These are phyloP conservation scores for Penicillium occitanis DNA, from an alignment of 2,329 filamentous ascomycete species.

Conservation along the genomic window DNA sequence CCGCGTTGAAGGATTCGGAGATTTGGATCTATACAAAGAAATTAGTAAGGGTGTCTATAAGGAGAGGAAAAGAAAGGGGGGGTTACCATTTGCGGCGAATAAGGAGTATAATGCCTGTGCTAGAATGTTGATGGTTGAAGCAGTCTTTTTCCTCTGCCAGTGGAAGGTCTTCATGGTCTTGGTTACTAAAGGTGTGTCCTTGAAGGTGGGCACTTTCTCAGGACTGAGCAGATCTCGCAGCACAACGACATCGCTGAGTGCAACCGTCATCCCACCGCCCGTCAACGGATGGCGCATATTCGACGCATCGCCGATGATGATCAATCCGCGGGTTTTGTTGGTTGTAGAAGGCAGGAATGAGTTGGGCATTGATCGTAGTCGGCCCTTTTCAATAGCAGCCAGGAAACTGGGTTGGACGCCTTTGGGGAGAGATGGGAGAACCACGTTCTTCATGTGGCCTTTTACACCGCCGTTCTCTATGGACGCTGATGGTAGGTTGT, in stretches of 20 bases:
- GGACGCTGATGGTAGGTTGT: constrained; percentile 70
- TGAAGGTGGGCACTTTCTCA: constrained; percentile 65
- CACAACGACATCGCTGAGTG: constrained; percentile 85
- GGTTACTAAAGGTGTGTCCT: constrained; percentile 65
- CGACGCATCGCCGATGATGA: constrained; percentile 88
- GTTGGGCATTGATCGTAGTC: constrained; percentile 91
- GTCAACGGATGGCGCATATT: constrained; percentile 99
- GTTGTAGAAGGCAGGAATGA: constrained; percentile 83
- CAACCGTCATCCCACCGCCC: constrained; percentile 96
- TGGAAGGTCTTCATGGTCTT: constrained; percentile 74
- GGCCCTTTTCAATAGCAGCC: constrained; percentile 73
- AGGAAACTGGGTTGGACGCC: constrained; percentile 71
- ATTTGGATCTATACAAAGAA: constrained; percentile 55
- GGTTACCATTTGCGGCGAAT: constrained; percentile 74
- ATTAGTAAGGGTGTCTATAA: background rate
- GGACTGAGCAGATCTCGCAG: constrained; percentile 74
- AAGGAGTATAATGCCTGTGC: constrained; percentile 89
- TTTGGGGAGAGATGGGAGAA: constrained; percentile 74
- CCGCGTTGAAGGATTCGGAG: constrained; percentile 80
- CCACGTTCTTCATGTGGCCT: constrained; percentile 74
- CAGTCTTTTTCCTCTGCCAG: constrained; percentile 79
- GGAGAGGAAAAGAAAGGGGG: background rate
- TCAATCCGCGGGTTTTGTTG: constrained; percentile 67
- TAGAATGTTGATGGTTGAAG: constrained; percentile 94
- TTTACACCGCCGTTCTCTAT: constrained; percentile 78